These are phyloP conservation scores for Chaetomiaceae sp. DNA, from an alignment of 2,329 filamentous ascomycete species.

Conservation along the genomic window DNA sequence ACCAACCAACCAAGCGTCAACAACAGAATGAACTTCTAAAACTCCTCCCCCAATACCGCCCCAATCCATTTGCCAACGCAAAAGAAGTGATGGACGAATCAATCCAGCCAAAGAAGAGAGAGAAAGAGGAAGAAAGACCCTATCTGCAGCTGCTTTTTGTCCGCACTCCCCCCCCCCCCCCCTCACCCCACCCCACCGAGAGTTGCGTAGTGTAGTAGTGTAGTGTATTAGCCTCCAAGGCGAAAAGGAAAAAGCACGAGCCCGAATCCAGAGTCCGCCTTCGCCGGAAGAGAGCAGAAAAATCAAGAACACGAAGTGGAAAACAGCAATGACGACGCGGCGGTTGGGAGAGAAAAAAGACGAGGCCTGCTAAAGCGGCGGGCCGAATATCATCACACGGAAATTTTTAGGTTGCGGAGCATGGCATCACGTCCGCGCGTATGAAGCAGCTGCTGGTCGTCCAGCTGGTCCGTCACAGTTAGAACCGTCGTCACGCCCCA, in stretches of 20 bases:
- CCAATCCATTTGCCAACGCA: not conserved
- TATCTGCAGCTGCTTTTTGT: not conserved
- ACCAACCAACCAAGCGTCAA: not conserved
- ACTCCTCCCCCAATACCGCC: not conserved
- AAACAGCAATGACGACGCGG: too few relatives aligned
- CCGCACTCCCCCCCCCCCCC: not conserved
- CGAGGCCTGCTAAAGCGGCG: not conserved
- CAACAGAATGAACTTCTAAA: not conserved
- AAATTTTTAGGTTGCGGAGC: too few relatives aligned
- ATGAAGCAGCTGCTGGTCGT: too few relatives aligned
- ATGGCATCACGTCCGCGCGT: too few relatives aligned
- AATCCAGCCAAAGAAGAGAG: not conserved
- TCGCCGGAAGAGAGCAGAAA: not conserved
- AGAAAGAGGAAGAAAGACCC: not conserved
- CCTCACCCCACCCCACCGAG: too few relatives aligned
- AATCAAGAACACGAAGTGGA: not conserved
- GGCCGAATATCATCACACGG: conserved; percentile 7
- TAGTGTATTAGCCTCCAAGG: not conserved
- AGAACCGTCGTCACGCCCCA: too few relatives aligned
- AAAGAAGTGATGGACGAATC: too few relatives aligned
- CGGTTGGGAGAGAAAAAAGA: not conserved
- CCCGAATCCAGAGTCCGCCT: conserved; percentile 1
- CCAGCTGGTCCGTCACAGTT: too few relatives aligned
- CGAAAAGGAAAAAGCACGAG: not conserved
- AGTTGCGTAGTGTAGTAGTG: too few relatives aligned